These are phyloP conservation scores for Mortierella polycephala DNA, from an alignment of 371 early-diverging fungal genomes.

Conservation along the genomic window DNA sequence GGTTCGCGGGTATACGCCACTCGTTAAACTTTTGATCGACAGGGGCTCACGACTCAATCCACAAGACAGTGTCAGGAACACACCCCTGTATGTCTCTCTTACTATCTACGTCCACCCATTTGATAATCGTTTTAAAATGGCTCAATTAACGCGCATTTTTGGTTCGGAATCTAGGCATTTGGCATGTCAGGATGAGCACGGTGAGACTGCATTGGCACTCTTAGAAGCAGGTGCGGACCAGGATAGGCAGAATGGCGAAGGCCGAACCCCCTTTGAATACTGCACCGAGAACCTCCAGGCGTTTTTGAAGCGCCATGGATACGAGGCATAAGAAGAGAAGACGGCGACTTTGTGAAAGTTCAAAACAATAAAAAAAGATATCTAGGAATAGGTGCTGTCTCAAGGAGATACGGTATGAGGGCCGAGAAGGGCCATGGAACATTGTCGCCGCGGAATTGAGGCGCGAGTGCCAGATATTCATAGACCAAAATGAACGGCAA, in stretches of 20 bases:
- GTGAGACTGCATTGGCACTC: constrained; percentile 61
- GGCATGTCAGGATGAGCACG: constrained; percentile 73
- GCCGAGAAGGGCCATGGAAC: too few species aligned
- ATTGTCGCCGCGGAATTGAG: too few species aligned
- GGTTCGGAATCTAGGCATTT: constrained; percentile 54
- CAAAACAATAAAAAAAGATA: too few species aligned
- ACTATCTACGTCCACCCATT: not conserved
- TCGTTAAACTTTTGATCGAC: constrained; percentile 58
- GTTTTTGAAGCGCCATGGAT: constrained; percentile 42
- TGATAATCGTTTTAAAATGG: too few species aligned
- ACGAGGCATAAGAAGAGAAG: constrained; percentile 13
- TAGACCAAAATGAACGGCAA: too few species aligned
- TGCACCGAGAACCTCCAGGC: constrained; percentile 32
- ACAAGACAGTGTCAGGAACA: constrained; percentile 62
- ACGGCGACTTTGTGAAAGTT: too few species aligned
- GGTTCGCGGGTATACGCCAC: constrained; percentile 58
- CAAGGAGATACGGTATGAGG: too few species aligned
- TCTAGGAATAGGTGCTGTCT: too few species aligned
- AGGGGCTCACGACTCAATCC: constrained; percentile 61
- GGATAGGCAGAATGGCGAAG: constrained; percentile 59
- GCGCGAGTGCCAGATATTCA: not conserved
- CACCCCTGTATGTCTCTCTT: constrained; percentile 56
- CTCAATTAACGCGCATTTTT: not conserved
- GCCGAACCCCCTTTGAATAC: constrained; percentile 59
- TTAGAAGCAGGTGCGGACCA: constrained; percentile 61